Conservation (phyloP, 176 grass and related monocot genomes). For the Aegilops umbellulata region DNA sequence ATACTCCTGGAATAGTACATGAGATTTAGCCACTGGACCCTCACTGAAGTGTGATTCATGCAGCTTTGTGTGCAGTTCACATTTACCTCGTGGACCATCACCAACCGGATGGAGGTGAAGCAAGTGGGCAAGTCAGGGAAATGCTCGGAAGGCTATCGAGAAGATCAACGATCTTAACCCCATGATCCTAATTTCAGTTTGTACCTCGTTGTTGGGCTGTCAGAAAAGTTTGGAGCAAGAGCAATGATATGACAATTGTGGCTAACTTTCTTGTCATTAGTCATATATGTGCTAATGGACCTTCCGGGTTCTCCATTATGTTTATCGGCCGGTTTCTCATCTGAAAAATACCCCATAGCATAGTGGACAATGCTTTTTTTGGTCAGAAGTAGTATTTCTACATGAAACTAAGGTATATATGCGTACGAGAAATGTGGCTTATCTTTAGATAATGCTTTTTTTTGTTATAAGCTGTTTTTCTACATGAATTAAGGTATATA, state of each 20-base stretch:
- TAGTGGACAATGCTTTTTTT: not conserved
- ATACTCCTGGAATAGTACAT: too few relatives aligned
- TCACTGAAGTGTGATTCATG: too few relatives aligned
- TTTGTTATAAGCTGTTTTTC: too few relatives aligned
- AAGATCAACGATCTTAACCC: slow-evolving; percentile 91
- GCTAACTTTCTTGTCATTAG: not conserved
- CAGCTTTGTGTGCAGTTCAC: too few relatives aligned
- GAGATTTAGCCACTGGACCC: too few relatives aligned
- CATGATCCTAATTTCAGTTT: slow-evolving; percentile 12
- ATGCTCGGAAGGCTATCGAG: slow-evolving; percentile 61
- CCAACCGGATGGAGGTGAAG: too few relatives aligned
- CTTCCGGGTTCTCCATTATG: not conserved
- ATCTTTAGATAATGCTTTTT: too few relatives aligned
- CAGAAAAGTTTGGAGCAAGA: not conserved
- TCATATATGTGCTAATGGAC: not conserved
- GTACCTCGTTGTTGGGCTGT: not conserved
- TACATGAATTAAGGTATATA: too few relatives aligned
- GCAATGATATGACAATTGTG: not conserved
- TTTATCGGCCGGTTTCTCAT: not conserved
- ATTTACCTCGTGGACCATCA: too few relatives aligned
- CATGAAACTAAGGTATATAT: not conserved
- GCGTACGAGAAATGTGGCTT: not conserved
- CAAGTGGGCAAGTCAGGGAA: too few relatives aligned
- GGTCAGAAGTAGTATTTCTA: not conserved
- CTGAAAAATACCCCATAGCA: not conserved